Base-by-base conservation (phyloP, 495 filamentous ascomycete genomes). In the Talaromyces adpressus region DNA sequence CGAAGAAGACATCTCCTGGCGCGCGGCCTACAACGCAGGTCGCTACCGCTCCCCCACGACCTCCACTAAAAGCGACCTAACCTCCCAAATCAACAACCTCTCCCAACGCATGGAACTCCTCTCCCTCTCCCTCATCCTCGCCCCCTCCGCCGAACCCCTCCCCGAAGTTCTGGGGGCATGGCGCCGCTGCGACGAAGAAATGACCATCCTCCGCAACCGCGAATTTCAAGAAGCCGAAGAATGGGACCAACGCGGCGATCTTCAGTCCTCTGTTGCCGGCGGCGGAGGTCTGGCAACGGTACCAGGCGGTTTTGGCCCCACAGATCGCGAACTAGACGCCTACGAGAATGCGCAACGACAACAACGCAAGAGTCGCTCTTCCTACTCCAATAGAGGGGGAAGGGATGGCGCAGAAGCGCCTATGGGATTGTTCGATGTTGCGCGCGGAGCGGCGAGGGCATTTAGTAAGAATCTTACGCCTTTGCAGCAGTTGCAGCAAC, bases 351-450 rank as follows among this genome's bases (percentile, higher is more conserved):
- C 71, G 53, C 72, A 74, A 63, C 73, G 75, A 53, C 75, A 77
- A 7, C 71, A 75, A 0, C 36, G 36, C 36, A 41, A 41, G 14
- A 64, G 71, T 45, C 74, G 75, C 14, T 73, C 82, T 47, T 59
- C 81, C 63, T 63, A 73, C 6, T 3, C 16, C 18, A 29, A 8
- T 41, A 16, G 34, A 6, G 25, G 27, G 2, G 22, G 68, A 72
- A 20, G 71, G 1, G 68, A 75, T 39, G 69, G 76, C 14, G 89
- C 91, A 59, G 92, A 95, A 69, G 89, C 91, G 34, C 94, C 94
- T 0, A 93, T 97, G 88, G 92, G 91, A 2, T 78, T 98, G 25
- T 98, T 98, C 69, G 95, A 97, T 65, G 85, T 98, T 49, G 92
- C 93, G 7, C 82, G 91, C 29, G 91, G 88, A 59, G 92, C 92